phyloP scores from a whole-genome alignment of 2,329 filamentous ascomycete genomes.

The Penicillium sp. region DNA sequence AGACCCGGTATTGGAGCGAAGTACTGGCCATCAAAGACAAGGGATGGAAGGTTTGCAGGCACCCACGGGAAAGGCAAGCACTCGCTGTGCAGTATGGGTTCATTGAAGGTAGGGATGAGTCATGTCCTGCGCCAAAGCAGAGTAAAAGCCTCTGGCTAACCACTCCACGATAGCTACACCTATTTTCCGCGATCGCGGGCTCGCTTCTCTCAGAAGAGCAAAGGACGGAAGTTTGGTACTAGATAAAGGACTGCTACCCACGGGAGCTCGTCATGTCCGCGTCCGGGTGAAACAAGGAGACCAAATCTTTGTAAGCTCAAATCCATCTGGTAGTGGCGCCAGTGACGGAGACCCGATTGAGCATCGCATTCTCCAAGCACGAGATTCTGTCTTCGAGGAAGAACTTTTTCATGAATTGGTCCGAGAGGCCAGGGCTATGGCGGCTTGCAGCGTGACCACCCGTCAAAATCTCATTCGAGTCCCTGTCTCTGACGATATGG shows the following conservation, averaged over 20 bases:
- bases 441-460: slow-evolving; percentile 70
- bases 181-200: slow-evolving; percentile 69
- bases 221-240: slow-evolving; percentile 75
- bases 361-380: slow-evolving; percentile 45
- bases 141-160: background rate
- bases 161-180: slow-evolving; percentile 48
- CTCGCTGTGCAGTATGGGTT: slow-evolving; percentile 90
- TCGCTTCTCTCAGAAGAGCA: slow-evolving; percentile 75
- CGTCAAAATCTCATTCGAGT: slow-evolving; percentile 63
- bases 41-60: slow-evolving; percentile 82
- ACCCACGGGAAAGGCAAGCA: slow-evolving; percentile 72
- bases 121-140: too few relatives aligned
- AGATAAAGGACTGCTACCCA: slow-evolving; percentile 61
- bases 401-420: slow-evolving; percentile 91
- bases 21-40: slow-evolving; percentile 78
- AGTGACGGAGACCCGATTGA: slow-evolving; percentile 37
- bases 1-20: slow-evolving; percentile 88
- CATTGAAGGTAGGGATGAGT: slow-evolving; percentile 64
- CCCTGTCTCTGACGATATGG: slow-evolving; percentile 56
- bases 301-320: slow-evolving; percentile 60
- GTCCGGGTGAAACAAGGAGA: slow-evolving; percentile 67
- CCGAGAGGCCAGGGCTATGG: slow-evolving; percentile 74
- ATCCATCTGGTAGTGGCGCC: slow-evolving; percentile 23
- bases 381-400: slow-evolving; percentile 60
- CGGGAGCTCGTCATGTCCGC: slow-evolving; percentile 63